Conservation (phyloP, 2,329 filamentous ascomycete genomes). For the Lachnellula willkommii region DNA sequence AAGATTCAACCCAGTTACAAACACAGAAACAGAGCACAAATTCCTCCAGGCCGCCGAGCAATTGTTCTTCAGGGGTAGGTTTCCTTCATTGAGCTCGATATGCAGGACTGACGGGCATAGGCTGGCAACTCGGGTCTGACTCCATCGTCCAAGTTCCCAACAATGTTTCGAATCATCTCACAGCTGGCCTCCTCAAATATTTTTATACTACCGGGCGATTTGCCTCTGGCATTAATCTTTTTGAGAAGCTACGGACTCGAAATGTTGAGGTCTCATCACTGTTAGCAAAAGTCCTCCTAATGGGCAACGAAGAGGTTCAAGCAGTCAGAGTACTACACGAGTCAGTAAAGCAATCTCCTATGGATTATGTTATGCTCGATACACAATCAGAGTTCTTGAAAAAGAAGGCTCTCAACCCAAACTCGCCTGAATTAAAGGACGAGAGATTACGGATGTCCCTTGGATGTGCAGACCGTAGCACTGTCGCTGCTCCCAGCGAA, state of each 20-base stretch:
- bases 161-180: slow-evolving; percentile 91
- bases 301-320: slow-evolving; percentile 96
- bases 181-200: slow-evolving; percentile 87
- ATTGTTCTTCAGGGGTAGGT: slow-evolving; percentile 82
- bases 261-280: slow-evolving; percentile 93
- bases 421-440: slow-evolving; percentile 50
- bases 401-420: slow-evolving; percentile 64
- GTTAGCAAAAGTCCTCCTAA: slow-evolving; percentile 82
- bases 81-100: background rate
- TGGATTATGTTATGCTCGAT: slow-evolving; percentile 96
- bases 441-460: slow-evolving; percentile 78
- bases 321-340: slow-evolving; percentile 84
- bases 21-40: slow-evolving; percentile 95
- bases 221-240: slow-evolving; percentile 92
- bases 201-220: slow-evolving; percentile 93
- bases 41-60: slow-evolving; percentile 92
- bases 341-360: slow-evolving; percentile 82
- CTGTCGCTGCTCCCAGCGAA: slow-evolving; percentile 91
- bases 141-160: slow-evolving; percentile 97
- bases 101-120: slow-evolving; percentile 39
- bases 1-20: slow-evolving; percentile 95
- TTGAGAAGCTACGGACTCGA: slow-evolving; percentile 86
- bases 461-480: slow-evolving; percentile 89
- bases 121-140: slow-evolving; percentile 93
- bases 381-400: slow-evolving; percentile 89